A percentile compares a stretch with the other conserved stretches of the same genome.
Evolutionary conservation across 352 stramenopile species (phyloP).

Genomic region (Phytophthora capsici): DNA sequence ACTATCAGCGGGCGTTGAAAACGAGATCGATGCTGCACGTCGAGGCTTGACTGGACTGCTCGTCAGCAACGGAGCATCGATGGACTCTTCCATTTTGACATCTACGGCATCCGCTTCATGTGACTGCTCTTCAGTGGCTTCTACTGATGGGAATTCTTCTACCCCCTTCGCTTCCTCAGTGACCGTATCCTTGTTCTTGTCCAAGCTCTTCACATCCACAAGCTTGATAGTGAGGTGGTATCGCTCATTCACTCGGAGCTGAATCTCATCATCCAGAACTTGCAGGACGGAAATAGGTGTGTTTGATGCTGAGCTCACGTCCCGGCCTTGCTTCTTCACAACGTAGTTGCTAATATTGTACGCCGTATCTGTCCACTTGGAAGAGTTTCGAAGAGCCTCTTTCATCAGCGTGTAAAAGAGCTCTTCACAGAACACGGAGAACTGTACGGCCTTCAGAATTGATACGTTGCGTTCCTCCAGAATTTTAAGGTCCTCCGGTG

Average conservation of each 20-base stretch:
- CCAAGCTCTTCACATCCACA: slow-evolving; percentile 60
- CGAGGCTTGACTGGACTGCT: slow-evolving; percentile 34
- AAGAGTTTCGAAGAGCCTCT: slow-evolving; percentile 69
- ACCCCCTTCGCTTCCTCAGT: slow-evolving; percentile 11
- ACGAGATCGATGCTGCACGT: slow-evolving; percentile 36
- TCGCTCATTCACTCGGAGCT: slow-evolving; percentile 77
- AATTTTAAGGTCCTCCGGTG: slow-evolving; percentile 60
- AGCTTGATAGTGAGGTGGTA: slow-evolving; percentile 78
- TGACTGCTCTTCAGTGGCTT: slow-evolving; percentile 12
- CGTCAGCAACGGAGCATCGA: slow-evolving; percentile 17
- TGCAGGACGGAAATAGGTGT: slow-evolving; percentile 73
- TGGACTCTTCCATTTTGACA: slow-evolving; percentile 34
- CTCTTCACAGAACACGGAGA: slow-evolving; percentile 89
- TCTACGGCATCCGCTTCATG: slow-evolving; percentile 19
- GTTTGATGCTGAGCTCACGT: slow-evolving; percentile 27
- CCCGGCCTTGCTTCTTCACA: slow-evolving; percentile 52
- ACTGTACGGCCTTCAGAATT: slow-evolving; percentile 82
- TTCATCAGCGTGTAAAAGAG: slow-evolving; percentile 87
- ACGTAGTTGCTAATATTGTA: slow-evolving; percentile 72
- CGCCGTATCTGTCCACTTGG: slow-evolving; percentile 72
- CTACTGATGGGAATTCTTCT: background rate
- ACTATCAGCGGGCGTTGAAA: slow-evolving; percentile 33
- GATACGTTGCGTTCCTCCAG: slow-evolving; percentile 75
- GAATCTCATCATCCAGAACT: slow-evolving; percentile 84
- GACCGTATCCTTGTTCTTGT: slow-evolving; percentile 19